Base-by-base conservation (phyloP, 352 stramenopile genomes). In the Pythium insidiosum region DNA sequence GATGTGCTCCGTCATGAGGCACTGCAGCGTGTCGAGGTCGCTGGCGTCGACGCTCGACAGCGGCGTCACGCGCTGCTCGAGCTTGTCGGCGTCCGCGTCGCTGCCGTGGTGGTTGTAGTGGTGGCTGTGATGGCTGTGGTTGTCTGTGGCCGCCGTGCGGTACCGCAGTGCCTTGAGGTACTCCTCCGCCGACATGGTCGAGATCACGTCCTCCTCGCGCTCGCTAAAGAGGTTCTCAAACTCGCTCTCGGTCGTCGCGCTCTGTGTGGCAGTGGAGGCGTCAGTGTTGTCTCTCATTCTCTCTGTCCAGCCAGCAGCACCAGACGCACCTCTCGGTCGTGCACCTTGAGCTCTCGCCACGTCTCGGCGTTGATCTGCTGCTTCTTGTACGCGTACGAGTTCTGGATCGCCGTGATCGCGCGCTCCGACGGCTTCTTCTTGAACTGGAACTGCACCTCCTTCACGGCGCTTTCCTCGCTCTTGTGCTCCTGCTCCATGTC, bases 401-500 rank as follows among this genome's bases (percentile, higher is more conserved):
- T 89, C 59, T 88, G 77, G 39, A 88, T 88, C 12, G 75, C 75
- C 0, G 65, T 77, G 24, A 92, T 68, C 7, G 76, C 73, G 21
- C 80, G 73, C 43, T 89, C 74, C 30, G 73, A 87, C 60, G 86
- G 79, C 36, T 88, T 88, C 61, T 90, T 89, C 58, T 88, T 87
- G 58, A 90, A 89, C 57, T 90, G 75, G 48, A 92, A 84, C 61
- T 92, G 80, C 38, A 92, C 75, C 47, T 89, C 74, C 50, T 92
- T 86, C 20, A 83, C 47, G 39, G 82, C 74, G 12, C 61, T 58
- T 16, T 66, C 57, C 11, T 66, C 53, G 3, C 68, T 47, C 31
- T 81, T 66, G 25, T 73, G 45, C 13, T 79, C 66, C 36, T 81
- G 65, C 38, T 84, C 70, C 30, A 72, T 47, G 28, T 66, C 61